Evolutionary conservation across 2,329 filamentous ascomycete genomes (phyloP), one percentile per base, ranked within the genome.

Genomic region (Penicillium sp.): DNA sequence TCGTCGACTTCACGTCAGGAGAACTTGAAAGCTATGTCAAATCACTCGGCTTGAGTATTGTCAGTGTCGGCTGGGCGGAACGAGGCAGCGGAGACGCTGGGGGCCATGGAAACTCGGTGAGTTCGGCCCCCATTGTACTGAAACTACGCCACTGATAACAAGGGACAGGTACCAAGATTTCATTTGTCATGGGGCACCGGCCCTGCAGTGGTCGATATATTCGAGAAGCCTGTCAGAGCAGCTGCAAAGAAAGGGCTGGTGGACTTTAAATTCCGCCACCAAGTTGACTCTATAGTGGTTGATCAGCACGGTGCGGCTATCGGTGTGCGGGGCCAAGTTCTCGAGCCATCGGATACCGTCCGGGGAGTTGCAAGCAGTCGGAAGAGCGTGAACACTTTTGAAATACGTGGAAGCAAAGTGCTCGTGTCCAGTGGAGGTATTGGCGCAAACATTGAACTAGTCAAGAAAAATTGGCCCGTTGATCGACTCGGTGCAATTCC

Each of bases 31-130:
- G 31, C 19, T 52, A 52, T 33, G 49, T 52, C 26, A 52, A 52
- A 33, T 43, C 49, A 31, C 39, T 52, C n/a, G 49, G 49, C 19
- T 44, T 52, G 39, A 44, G n/a, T 9, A 31, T 52, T 24, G 22
- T 45, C 39, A 52, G 19, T 24, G 49, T 52, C 3, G 37, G 49
- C 8, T 52, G 49, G 49, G 49, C 49, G 4, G 49, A 52, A 22
- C 39, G 49, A 52, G 49, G 49, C 6, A 39, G 43, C 29, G 49
- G 49, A 35, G 29, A 26, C 21, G 49, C 49, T 31, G 39, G 37
- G n/a, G 49, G 49, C 27, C 49, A 52, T 44, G 49, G 49, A 43
- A 52, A 52, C 27, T 52, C 49, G 37, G 49, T 49, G n/a, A 49
- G 47, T 9, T 37, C 19, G 13, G 21, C 29, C 19, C n/a, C 19